Conservation (phyloP, 768 basidiomycete genomes). For the Naganishia vaughanmartiniae region DNA sequence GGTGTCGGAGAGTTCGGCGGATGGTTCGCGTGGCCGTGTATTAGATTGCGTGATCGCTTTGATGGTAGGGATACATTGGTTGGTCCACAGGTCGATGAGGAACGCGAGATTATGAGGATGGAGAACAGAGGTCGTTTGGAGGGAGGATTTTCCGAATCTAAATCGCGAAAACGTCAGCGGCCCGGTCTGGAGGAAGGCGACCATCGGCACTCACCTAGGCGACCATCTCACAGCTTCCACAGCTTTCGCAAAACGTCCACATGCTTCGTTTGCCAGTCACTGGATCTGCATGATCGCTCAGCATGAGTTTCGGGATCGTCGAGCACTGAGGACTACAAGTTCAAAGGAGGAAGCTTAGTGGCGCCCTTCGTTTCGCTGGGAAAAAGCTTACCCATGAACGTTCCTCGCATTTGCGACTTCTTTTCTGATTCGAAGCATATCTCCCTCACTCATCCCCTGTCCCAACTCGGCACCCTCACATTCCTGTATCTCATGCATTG, state of each 20-base stretch:
- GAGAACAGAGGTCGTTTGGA: not conserved
- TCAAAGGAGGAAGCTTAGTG: not conserved
- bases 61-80: not conserved
- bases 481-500: constrained; percentile 22
- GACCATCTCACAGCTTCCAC: constrained; percentile 29
- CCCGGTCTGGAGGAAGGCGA: too few relatives aligned
- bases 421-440: constrained; percentile 12
- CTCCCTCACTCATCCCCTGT: constrained; percentile 12
- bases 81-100: not conserved
- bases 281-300: constrained; percentile 28
- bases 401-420: constrained; percentile 28
- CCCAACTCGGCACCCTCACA: constrained; percentile 1
- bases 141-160: not conserved
- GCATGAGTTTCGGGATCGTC: constrained; percentile 23
- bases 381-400: constrained; percentile 28
- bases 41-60: not conserved
- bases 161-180: not conserved
- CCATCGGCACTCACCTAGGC: not conserved
- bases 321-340: constrained; percentile 23
- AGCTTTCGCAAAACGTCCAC: constrained; percentile 27
- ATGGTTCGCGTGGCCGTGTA: too few relatives aligned
- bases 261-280: constrained; percentile 28
- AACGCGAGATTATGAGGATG: not conserved
- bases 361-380: too few relatives aligned
- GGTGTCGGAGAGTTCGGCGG: too few relatives aligned